Conservation (phyloP, 2,329 filamentous ascomycete species). For the Clonostachys rosea region DNA sequence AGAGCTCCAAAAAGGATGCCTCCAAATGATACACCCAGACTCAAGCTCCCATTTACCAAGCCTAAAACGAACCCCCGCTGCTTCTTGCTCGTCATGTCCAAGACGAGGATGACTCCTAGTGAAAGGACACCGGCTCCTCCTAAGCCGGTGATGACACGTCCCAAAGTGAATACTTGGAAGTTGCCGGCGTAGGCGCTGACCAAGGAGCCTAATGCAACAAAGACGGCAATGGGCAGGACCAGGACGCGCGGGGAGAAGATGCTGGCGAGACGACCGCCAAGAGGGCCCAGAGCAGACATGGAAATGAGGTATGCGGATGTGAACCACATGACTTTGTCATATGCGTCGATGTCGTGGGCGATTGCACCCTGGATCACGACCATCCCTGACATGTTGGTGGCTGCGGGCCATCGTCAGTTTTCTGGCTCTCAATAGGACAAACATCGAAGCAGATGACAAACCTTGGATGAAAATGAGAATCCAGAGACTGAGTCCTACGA, state of each 20-base stretch:
- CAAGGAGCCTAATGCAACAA: slow-evolving; percentile 56
- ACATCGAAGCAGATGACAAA: slow-evolving; percentile 15
- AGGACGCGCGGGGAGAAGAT: slow-evolving; percentile 68
- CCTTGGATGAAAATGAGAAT: slow-evolving; percentile 57
- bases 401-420: slow-evolving; percentile 16
- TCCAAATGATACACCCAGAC: slow-evolving; percentile 65
- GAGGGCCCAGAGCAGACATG: slow-evolving; percentile 59
- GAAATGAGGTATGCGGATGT: slow-evolving; percentile 68
- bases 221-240: slow-evolving; percentile 54
- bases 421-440: not conserved
- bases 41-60: slow-evolving; percentile 68
- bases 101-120: slow-evolving; percentile 67
- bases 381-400: slow-evolving; percentile 73
- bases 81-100: slow-evolving; percentile 67
- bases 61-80: slow-evolving; percentile 71
- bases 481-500: slow-evolving; percentile 49
- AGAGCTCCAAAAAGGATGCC: slow-evolving; percentile 66
- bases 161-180: slow-evolving; percentile 61
- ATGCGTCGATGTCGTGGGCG: slow-evolving; percentile 69
- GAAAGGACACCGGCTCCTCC: slow-evolving; percentile 71
- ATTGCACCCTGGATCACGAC: slow-evolving; percentile 77
- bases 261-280: slow-evolving; percentile 67
- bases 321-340: slow-evolving; percentile 74
- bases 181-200: slow-evolving; percentile 57
- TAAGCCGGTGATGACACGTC: slow-evolving; percentile 62